Percentiles rank a stretch among this genome's conserved stretches.
Conservation (phyloP, 2,329 filamentous ascomycete species). For the Exserohilum rostratum region DNA sequence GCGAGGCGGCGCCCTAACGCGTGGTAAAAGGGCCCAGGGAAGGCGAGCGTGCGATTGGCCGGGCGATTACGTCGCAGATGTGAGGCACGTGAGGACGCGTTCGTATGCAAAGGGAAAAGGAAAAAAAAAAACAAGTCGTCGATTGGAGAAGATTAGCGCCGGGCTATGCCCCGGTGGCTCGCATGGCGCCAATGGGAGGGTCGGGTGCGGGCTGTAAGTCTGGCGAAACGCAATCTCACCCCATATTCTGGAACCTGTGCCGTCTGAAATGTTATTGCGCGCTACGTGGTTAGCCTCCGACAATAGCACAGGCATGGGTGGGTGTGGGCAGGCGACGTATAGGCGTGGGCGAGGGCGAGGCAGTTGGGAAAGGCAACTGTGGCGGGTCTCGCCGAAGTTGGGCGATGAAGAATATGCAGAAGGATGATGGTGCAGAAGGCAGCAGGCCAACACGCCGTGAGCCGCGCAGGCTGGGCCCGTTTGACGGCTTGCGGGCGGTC, state of each 20-base stretch:
- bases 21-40: not conserved
- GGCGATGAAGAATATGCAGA: not conserved
- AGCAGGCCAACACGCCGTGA: conserved; percentile 2
- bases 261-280: conserved; percentile 9
- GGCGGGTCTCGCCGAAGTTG: conserved; percentile 16
- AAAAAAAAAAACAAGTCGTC: not conserved
- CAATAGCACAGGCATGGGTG: not conserved
- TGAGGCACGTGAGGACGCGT: conserved; percentile 13
- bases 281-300: conserved; percentile 13
- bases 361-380: conserved; percentile 9
- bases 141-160: not conserved
- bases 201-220: not conserved
- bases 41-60: conserved; percentile 20
- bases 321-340: no score
- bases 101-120: not conserved
- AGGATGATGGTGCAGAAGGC: not conserved
- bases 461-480: no score
- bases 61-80: conserved; percentile 3
- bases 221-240: conserved; percentile 2
- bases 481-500: conserved; percentile 4
- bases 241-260: conserved; percentile 15
- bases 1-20: not conserved
- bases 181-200: conserved; percentile 4
- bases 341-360: not conserved
- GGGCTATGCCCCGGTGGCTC: not conserved